Base-by-base conservation (phyloP, 139 green algal species). In the Zygnema cylindricum region DNA sequence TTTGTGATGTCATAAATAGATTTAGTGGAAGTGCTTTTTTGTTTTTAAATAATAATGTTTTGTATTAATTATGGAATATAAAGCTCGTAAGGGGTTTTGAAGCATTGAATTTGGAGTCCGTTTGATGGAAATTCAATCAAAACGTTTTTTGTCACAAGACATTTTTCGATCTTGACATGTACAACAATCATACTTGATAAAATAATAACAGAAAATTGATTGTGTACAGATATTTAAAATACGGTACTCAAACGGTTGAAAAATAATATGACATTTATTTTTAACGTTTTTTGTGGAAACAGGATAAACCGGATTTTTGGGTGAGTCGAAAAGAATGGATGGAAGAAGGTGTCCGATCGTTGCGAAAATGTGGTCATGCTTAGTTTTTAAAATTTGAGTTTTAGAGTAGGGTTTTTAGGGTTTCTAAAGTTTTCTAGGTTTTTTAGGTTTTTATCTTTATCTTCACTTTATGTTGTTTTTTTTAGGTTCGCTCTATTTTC, bases 271-370 rank as follows among this genome's bases (percentile, higher is more conserved):
- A 38, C 69, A 30, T 1, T 84, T 73, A 0, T 0, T 69, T 1
- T 55, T 32, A 49, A 43, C 11, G 36, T 21, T 11, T 81, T 11
- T 11, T 81, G 11, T 81, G 11, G 71, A 11, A 21, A 0, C 77
- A 85, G 84, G 84, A 95, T 55, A 93, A 93, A 42, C 43, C 85
- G n/a, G 89, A 95, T 11, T 97, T 95, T 71, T 98, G 95, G 95
- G 92, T 97, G 1, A 93, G 81, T 7, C 88, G 88, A 49, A 25
- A 90, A 55, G 95, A 97, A 79, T 97, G 93, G 69, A 77, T 93
- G 42, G 94, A 97, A 87, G 89, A 95, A 69, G 90, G 90, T 1
- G 42, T 92, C 63, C 43, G 54, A 63, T 85, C 55, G 33, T 43
- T 86, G 30, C n/a, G 43, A 55, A 91, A 91, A 75, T 91, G 86